Conservation (phyloP, 352 stramenopile species). For the Globisporangium spiculum region DNA sequence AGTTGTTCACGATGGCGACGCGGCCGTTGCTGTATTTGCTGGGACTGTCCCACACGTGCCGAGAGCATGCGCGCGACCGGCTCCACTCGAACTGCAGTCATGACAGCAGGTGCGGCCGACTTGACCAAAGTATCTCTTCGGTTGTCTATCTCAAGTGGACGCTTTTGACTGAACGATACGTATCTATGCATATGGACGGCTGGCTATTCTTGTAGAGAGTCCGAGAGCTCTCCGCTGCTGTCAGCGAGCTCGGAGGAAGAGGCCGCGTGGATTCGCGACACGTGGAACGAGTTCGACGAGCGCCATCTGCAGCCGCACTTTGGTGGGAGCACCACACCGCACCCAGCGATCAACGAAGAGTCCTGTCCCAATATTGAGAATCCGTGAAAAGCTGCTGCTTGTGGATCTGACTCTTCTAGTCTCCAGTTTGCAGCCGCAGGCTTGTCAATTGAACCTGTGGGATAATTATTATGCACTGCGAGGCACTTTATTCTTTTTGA, state of each 20-base stretch:
- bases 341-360: conserved; percentile 6
- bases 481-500: too few species aligned
- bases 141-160: not conserved
- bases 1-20: conserved; percentile 34
- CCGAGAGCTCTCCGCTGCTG: conserved; percentile 24
- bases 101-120: not conserved
- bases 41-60: conserved; percentile 26
- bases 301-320: conserved; percentile 69
- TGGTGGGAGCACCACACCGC: conserved; percentile 30
- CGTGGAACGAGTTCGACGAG: conserved; percentile 61
- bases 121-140: not conserved
- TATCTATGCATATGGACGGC: not conserved
- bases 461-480: too few species aligned
- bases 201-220: not conserved
- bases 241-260: conserved; percentile 27
- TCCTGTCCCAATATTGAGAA: not conserved
- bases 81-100: not conserved
- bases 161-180: not conserved
- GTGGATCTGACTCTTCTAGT: too few species aligned
- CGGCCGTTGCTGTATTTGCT: conserved; percentile 24
- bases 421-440: too few species aligned
- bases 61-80: conserved; percentile 22
- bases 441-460: too few species aligned
- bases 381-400: not conserved
- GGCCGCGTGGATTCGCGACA: conserved; percentile 40